These are phyloP conservation scores for Darksidea phi DNA, from an alignment of 495 filamentous ascomycete species.

Conservation along the genomic window DNA sequence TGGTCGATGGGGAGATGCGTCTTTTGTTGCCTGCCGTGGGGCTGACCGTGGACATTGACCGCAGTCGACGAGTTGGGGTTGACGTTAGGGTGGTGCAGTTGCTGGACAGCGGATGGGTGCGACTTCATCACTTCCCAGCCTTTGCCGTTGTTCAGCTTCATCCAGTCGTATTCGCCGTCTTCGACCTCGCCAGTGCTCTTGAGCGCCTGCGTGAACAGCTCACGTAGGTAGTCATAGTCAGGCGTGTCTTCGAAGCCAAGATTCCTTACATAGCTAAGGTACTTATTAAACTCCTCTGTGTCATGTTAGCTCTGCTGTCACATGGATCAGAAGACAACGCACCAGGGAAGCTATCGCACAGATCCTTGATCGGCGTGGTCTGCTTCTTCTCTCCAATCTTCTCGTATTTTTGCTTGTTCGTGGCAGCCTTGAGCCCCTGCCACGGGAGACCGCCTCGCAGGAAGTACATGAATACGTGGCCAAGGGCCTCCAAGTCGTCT, in stretches of 20 bases:
- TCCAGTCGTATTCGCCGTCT: conserved; percentile 99
- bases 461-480: conserved; percentile 99
- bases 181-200: conserved; percentile 93
- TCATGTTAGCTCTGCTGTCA: conserved; percentile 17
- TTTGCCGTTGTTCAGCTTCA: conserved; percentile 95
- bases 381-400: conserved; percentile 99
- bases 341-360: conserved; percentile 93
- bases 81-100: conserved; percentile 69
- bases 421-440: conserved; percentile 98
- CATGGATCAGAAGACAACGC: conserved; percentile 24
- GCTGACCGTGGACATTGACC: conserved; percentile 70
- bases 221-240: conserved; percentile 96
- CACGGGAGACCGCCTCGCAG: conserved; percentile 91
- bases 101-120: conserved; percentile 69
- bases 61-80: conserved; percentile 61
- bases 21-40: conserved; percentile 38
- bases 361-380: conserved; percentile 92
- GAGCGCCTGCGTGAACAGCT: conserved; percentile 93
- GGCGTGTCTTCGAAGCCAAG: conserved; percentile 98
- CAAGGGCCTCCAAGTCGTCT: conserved; percentile 93
- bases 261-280: conserved; percentile 94
- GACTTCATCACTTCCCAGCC: conserved; percentile 90
- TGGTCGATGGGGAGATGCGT: conserved; percentile 67
- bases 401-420: conserved; percentile 99
- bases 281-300: conserved; percentile 92